Evolutionary conservation across 129 eudicot species (phyloP), one percentile per base, ranked within the genome.

Genomic region (Glebionis coronaria): DNA sequence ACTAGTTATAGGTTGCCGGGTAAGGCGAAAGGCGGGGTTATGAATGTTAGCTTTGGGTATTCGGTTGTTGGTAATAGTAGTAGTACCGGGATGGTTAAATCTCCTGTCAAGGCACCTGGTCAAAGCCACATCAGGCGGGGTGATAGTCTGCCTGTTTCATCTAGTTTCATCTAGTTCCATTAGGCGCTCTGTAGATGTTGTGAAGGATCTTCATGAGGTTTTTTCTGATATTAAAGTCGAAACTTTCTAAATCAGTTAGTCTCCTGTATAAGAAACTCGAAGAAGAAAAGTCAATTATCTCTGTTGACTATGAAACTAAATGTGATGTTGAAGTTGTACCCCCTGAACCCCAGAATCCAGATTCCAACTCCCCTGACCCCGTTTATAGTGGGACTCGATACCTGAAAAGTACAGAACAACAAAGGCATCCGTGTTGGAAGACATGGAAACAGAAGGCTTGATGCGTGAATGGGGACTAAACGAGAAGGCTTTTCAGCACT

Each of bases 201-300:
- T 92, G 74, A 86, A 88, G 73, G 96, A 83, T 72, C 97, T 93
- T 80, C 97, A 93, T 68, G 98, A 93, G 86, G 82, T 93, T 79
- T 80, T 84, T 61, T 92, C 95, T 0, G 47, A n/a, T 56, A 42
- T 51, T 83, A 54, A 78, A 58, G 28, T 76, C 90, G 8, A 88
- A 81, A 25, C 82, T 86, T 12, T 80, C 83, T 71, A 82, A 79
- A 63, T 84, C 97, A 4, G 82, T 85, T 14, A 72, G 55, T 75
- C 29, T 76, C 52, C 50, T 92, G 78, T 80, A 83, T 64, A 71
- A 79, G 67, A 85, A 88, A 75, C 78, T 92, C 65, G 95, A 88
- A 47, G 87, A 83, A 73, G 95, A 85, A 56, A 83, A 81, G 67
- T 69, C 69, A 53, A 49, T 71, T 65, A 44, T 66, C 56, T 44